Percentiles rank a stretch among this genome's conserved stretches.
These are phyloP conservation scores for Brassica nigra DNA, from an alignment of 345 rosid species.

Conservation along the genomic window DNA sequence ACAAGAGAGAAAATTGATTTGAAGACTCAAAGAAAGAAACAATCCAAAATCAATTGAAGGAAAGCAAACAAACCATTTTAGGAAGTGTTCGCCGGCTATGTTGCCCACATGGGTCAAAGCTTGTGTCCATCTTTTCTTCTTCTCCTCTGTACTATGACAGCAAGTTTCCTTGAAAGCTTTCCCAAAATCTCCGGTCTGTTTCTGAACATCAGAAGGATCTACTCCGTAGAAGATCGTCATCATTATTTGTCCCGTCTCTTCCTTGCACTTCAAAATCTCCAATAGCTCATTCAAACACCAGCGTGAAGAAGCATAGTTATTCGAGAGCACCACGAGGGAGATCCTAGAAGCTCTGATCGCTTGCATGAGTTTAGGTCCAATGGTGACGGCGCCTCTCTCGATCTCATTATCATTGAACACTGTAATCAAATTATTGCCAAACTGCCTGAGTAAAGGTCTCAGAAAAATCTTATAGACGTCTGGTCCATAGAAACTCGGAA, in stretches of 20 bases:
- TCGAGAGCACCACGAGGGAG: neutral
- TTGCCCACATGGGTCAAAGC: neutral
- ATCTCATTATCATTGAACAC: neutral
- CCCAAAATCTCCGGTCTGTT: neutral
- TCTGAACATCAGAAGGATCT: neutral
- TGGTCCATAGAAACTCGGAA: too few species aligned
- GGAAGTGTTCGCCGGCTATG: neutral
- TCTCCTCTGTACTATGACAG: neutral
- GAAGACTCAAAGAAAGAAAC: too few species aligned
- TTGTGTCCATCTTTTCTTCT: neutral
- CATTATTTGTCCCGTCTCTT: neutral
- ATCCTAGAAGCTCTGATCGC: neutral
- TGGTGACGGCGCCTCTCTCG: neutral
- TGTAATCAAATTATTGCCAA: neutral
- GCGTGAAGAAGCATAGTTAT: neutral
- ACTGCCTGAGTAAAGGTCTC: neutral
- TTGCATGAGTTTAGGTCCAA: neutral
- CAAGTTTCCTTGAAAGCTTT: neutral
- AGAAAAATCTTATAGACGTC: neutral
- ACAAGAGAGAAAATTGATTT: too few species aligned
- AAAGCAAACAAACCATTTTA: neutral
- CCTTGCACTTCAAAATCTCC: neutral
- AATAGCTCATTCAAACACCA: neutral
- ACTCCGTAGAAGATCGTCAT: neutral
- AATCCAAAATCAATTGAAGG: neutral